Conservation (phyloP, 192 early-diverging fungal species). For the Backusella westeae region DNA sequence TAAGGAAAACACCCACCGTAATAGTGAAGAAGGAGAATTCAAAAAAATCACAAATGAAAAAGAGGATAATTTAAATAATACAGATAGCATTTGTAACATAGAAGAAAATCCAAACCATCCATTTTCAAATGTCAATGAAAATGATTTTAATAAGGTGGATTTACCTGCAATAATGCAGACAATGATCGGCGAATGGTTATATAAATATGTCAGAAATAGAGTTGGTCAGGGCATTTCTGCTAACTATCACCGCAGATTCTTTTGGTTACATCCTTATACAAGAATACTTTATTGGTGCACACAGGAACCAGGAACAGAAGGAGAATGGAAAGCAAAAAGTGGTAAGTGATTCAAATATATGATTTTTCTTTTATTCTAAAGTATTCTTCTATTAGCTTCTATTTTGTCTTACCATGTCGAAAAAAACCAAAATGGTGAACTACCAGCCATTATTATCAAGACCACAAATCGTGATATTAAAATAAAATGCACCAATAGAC, state of each 20-base stretch:
- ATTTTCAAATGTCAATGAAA: conserved; percentile 1
- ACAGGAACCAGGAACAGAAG: conserved; percentile 52
- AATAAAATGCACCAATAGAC: conserved; percentile 60
- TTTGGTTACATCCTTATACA: conserved; percentile 84
- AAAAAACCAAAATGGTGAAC: conserved; percentile 30
- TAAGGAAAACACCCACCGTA: neutral
- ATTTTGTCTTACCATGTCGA: conserved; percentile 37
- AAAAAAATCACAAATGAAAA: neutral
- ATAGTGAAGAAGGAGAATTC: neutral
- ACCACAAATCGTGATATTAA: conserved; percentile 69
- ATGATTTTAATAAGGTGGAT: neutral
- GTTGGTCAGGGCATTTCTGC: conserved; percentile 50
- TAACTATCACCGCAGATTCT: conserved; percentile 67
- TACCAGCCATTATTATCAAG: conserved; percentile 58
- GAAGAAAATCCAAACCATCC: neutral
- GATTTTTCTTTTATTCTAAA: neutral
- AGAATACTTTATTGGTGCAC: conserved; percentile 76
- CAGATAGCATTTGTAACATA: neutral
- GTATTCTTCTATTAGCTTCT: conserved; percentile 1
- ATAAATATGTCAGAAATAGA: conserved; percentile 64
- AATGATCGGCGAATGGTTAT: conserved; percentile 79
- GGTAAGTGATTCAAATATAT: conserved; percentile 32
- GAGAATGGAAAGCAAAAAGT: conserved; percentile 45
- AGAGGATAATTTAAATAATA: neutral
- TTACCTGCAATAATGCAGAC: conserved; percentile 63